Conservation (phyloP, 257 asterid genomes). For the Petunia axillaris region DNA sequence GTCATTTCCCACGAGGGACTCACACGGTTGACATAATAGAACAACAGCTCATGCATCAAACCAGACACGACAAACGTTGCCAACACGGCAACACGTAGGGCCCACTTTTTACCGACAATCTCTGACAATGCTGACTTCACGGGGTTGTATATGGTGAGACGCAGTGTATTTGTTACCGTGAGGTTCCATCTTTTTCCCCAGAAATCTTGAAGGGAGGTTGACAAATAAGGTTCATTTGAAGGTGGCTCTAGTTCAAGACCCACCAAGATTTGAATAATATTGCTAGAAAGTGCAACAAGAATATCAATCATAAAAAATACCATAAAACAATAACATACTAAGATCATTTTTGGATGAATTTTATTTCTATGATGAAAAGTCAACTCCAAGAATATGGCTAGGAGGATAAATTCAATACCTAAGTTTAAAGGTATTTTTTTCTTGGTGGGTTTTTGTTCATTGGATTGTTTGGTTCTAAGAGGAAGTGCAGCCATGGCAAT, state of each 20-base stretch:
- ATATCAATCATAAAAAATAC: constrained; percentile 24
- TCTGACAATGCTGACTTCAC: constrained; percentile 31
- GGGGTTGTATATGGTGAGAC: constrained; percentile 56
- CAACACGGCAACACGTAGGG: constrained; percentile 37
- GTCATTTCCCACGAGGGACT: constrained; percentile 85
- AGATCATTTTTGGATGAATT: constrained; percentile 34
- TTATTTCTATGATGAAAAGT: constrained; percentile 29
- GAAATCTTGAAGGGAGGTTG: constrained; percentile 77
- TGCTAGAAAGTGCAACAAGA: constrained; percentile 39
- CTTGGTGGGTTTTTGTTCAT: not conserved
- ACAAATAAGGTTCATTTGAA: constrained; percentile 69
- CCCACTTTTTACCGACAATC: constrained; percentile 38
- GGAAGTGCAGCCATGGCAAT: constrained; percentile 61
- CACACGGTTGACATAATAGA: constrained; percentile 53
- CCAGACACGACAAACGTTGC: constrained; percentile 72
- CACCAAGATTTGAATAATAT: constrained; percentile 38
- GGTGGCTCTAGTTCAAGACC: constrained; percentile 68
- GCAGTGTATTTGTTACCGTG: constrained; percentile 51
- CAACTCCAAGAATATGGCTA: constrained; percentile 15
- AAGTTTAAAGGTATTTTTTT: constrained; percentile 21
- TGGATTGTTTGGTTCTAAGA: constrained; percentile 41
- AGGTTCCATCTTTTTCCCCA: constrained; percentile 89
- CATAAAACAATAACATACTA: constrained; percentile 12
- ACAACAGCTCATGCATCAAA: constrained; percentile 72
- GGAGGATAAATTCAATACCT: not conserved